Evolutionary conservation across 1,284 basidiomycete species (phyloP).

Genomic region (Afroboletus lepidellus): DNA sequence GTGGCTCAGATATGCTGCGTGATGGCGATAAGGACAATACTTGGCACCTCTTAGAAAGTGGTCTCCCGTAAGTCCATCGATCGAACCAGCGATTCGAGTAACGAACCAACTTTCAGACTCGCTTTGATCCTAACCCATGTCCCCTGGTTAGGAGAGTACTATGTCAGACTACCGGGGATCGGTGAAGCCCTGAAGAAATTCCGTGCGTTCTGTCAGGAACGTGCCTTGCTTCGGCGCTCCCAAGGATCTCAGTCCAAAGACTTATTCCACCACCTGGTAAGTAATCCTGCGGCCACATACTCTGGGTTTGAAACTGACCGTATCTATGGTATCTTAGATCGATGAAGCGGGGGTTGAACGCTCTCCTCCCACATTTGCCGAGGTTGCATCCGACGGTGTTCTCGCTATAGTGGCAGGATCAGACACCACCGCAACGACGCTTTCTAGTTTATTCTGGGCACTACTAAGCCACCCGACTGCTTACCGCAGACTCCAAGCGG

Average conservation of each 20-base stretch:
- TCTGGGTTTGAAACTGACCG: neutral
- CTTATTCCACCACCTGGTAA: slow-evolving; percentile 38
- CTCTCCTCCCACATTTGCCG: slow-evolving; percentile 36
- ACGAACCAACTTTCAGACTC: slow-evolving; percentile 25
- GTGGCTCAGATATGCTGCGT: slow-evolving; percentile 43
- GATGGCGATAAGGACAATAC: slow-evolving; percentile 40
- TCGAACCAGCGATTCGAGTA: neutral
- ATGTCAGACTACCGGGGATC: slow-evolving; percentile 31
- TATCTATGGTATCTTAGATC: slow-evolving; percentile 33
- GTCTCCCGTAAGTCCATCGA: slow-evolving; percentile 35
- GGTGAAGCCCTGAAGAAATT: slow-evolving; percentile 34
- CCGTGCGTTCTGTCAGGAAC: slow-evolving; percentile 32
- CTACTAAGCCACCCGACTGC: slow-evolving; percentile 45
- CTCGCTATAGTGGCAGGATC: slow-evolving; percentile 57
- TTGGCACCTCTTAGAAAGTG: slow-evolving; percentile 38
- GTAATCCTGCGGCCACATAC: neutral
- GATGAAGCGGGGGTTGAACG: slow-evolving; percentile 47
- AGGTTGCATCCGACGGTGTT: slow-evolving; percentile 44
- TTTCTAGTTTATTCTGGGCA: slow-evolving; percentile 46
- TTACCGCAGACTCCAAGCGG: slow-evolving; percentile 46
- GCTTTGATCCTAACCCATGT: slow-evolving; percentile 39
- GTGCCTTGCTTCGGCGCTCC: slow-evolving; percentile 36
- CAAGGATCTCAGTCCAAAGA: slow-evolving; percentile 43
- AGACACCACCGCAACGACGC: slow-evolving; percentile 51
- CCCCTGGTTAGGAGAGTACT: slow-evolving; percentile 43